Base-by-base conservation (phyloP, 192 early-diverging fungal genomes). In the Pilobolus umbonatus region DNA sequence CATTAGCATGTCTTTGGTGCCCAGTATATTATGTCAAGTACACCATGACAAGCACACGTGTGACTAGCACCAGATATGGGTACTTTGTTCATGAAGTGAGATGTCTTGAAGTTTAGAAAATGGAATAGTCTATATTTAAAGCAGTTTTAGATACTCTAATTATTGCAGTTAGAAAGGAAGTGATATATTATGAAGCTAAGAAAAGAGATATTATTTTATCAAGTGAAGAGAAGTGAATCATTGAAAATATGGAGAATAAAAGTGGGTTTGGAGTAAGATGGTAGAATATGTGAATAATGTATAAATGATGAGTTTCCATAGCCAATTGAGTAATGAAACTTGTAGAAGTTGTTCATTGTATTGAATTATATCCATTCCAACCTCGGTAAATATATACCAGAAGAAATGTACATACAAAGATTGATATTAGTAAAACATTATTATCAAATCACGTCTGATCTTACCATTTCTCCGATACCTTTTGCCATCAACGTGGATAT, bases 131-230 rank as follows among this genome's bases (percentile, higher is more conserved):
- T 46, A 46, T 25, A 46, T 25, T 46, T 24, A 46, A 46, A 46
- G 44, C 44, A 46, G 44, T 46, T 46, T 46, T 46, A 46, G 44
- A 5, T 46, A 46, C 44, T 46, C 26, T 46, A 24, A 46, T 1
- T 46, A 46, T 46, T 46, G 44, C 44, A 46, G 44, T 46, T 46
- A 25, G 44, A 46, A 46, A 46, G 44, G 5, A 46, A 46, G 44
- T 46, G 5, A 46, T 46, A 25, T 46, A 46, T 46, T 46, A 24
- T 46, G 26, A 46, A 46, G 22, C 44, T 46, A 46, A 46, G 44
- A 46, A 46, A 46, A 46, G 44, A 46, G 44, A 46, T 46, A 46
- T 46, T 46, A 46, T 46, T 46, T 46, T 46, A 46, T 46, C 44
- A 46, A 46, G 22, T 25, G 21, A 46, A 46, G 44, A 46, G 44